These are phyloP conservation scores for Salvia hispanica DNA, from an alignment of 257 asterid genomes.

Conservation along the genomic window DNA sequence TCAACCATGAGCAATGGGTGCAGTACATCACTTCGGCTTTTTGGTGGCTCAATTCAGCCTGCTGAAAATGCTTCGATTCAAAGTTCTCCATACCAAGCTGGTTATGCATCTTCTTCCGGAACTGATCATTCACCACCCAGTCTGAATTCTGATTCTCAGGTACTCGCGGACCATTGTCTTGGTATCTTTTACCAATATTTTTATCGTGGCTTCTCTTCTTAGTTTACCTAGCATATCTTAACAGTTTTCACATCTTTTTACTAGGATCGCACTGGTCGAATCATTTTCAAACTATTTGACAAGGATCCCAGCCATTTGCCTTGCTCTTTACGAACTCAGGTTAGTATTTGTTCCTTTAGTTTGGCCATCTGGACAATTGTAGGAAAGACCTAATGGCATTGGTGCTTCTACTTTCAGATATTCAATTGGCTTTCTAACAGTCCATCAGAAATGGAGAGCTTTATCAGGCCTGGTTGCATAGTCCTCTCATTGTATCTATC, in stretches of 20 bases:
- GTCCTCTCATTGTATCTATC: constrained; percentile 70
- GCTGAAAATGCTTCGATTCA: constrained; percentile 56
- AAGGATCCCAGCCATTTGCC: constrained; percentile 97
- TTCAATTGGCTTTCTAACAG: constrained; percentile 81
- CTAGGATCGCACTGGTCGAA: constrained; percentile 92
- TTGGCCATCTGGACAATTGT: constrained; percentile 15
- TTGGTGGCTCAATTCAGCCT: constrained; percentile 51
- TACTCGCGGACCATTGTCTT: constrained; percentile 22
- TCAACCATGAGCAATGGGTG: constrained; percentile 45
- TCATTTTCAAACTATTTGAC: constrained; percentile 84
- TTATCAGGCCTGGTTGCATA: constrained; percentile 93
- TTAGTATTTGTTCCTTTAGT: constrained; percentile 32
- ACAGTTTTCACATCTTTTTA: constrained; percentile 20
- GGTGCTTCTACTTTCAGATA: constrained; percentile 51
- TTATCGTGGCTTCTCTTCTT: constrained; percentile 14
- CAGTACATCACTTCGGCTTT: constrained; percentile 73
- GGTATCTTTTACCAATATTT: constrained; percentile 14
- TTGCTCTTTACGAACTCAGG: constrained; percentile 71
- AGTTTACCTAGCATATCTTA: constrained; percentile 1
- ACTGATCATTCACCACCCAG: constrained; percentile 88
- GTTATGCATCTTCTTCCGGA: constrained; percentile 76
- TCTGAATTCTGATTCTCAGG: constrained; percentile 68
- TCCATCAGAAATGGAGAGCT: constrained; percentile 96
- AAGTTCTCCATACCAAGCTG: constrained; percentile 64
- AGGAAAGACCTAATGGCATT: constrained; percentile 25